These are phyloP conservation scores for Pleodorina starrii DNA, from an alignment of 139 green algal species.

Conservation along the genomic window DNA sequence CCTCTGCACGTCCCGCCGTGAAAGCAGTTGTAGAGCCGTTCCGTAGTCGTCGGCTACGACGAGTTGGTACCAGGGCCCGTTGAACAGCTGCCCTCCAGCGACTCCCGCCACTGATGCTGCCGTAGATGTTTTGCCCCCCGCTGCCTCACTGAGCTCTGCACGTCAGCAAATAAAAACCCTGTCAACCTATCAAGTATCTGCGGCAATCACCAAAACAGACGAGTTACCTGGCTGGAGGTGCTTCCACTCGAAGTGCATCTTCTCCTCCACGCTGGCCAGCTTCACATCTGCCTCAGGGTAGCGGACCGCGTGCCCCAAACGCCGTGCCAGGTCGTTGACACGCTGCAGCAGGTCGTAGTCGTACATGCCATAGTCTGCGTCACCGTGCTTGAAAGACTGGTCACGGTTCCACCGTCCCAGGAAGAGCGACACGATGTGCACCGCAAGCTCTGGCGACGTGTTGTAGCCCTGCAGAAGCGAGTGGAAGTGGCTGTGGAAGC, in stretches of 20 bases:
- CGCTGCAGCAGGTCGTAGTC: neutral
- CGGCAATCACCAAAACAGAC: too few relatives aligned
- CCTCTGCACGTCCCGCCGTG: too few relatives aligned
- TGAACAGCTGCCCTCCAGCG: too few relatives aligned
- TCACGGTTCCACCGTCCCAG: slow-evolving; percentile 10
- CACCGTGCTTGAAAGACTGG: slow-evolving; percentile 8
- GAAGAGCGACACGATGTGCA: neutral
- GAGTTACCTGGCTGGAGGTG: too few relatives aligned
- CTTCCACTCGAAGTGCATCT: neutral
- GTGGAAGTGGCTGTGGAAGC: slow-evolving; percentile 21
- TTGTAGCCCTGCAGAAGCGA: neutral
- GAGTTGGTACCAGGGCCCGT: too few relatives aligned
- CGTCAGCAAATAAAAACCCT: too few relatives aligned
- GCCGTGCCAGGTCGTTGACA: neutral
- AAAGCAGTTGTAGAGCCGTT: too few relatives aligned
- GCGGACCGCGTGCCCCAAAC: neutral
- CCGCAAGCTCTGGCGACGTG: neutral
- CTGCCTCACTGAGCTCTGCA: too few relatives aligned
- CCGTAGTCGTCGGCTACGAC: too few relatives aligned
- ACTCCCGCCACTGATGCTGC: too few relatives aligned
- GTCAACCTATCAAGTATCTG: too few relatives aligned
- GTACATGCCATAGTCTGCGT: neutral
- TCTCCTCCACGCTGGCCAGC: neutral
- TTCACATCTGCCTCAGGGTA: neutral
- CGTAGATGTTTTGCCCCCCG: too few relatives aligned